These are phyloP conservation scores for Pestalotiopsis sp. DNA, from an alignment of 2,329 filamentous ascomycete genomes.

Conservation along the genomic window DNA sequence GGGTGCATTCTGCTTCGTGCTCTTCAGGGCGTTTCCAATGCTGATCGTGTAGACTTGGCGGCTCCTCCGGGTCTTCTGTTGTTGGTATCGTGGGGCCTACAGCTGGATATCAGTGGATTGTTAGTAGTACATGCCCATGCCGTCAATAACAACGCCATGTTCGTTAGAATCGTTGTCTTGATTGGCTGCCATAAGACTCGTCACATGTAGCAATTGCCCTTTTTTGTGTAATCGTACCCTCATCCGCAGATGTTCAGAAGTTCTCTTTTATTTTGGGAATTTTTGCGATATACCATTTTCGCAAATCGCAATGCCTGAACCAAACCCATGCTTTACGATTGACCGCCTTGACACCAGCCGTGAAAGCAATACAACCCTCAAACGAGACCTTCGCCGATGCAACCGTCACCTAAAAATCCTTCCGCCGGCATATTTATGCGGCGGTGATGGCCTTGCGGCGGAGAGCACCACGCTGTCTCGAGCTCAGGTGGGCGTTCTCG, in stretches of 20 bases:
- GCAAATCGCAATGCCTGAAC: slow-evolving; percentile 37
- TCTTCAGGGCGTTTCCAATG: too few species aligned
- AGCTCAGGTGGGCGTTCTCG: slow-evolving; percentile 69
- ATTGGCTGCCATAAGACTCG: slow-evolving; percentile 11
- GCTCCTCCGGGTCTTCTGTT: too few species aligned
- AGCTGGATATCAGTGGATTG: too few species aligned
- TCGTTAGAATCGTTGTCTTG: slow-evolving; percentile 4
- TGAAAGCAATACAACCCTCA: slow-evolving; percentile 36
- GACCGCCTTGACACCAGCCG: slow-evolving; percentile 40
- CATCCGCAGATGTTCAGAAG: slow-evolving; percentile 12
- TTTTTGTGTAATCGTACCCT: not conserved
- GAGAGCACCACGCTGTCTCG: slow-evolving; percentile 85
- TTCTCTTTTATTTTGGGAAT: slow-evolving; percentile 15
- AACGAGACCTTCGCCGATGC: slow-evolving; percentile 25
- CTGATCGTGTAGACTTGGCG: too few species aligned
- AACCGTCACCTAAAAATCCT: slow-evolving; percentile 22
- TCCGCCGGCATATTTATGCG: slow-evolving; percentile 49
- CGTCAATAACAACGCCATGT: too few species aligned
- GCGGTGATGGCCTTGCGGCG: slow-evolving; percentile 66
- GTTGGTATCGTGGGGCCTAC: too few species aligned
- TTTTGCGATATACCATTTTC: slow-evolving; percentile 13
- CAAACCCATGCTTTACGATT: slow-evolving; percentile 38
- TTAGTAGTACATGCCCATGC: too few species aligned
- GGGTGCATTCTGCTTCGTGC: too few species aligned
- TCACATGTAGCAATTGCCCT: slow-evolving; percentile 11